phyloP scores from a whole-genome alignment of 352 stramenopile species.

The Pythium pyrilobum region DNA sequence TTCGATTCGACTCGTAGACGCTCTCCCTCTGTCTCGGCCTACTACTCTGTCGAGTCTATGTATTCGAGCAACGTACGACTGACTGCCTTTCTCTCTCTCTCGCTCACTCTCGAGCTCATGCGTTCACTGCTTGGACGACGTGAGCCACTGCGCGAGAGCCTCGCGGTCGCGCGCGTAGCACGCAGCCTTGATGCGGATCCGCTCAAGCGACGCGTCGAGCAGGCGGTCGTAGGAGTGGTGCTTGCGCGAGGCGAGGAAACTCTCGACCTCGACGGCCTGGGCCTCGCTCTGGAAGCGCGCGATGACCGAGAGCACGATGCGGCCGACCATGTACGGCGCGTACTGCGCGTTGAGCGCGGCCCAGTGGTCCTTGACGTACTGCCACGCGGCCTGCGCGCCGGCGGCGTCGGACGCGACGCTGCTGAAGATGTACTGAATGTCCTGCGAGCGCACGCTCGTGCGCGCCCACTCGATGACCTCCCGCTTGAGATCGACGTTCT shows the following conservation, averaged over 20 bases:
- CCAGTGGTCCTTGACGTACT: conserved; percentile 76
- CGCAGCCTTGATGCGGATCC: conserved; percentile 66
- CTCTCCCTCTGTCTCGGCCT: too few relatives aligned
- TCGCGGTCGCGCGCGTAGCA: conserved; percentile 53
- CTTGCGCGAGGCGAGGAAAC: conserved; percentile 58
- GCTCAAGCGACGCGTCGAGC: conserved; percentile 63
- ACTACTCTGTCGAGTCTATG: too few relatives aligned
- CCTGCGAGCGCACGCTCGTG: conserved; percentile 68
- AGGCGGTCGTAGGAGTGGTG: conserved; percentile 61
- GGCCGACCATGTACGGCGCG: conserved; percentile 49
- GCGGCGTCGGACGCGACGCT: conserved; percentile 59
- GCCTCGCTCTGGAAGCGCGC: conserved; percentile 60
- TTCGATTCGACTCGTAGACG: too few relatives aligned
- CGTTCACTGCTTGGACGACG: conserved; percentile 12
- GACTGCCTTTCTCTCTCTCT: too few relatives aligned
- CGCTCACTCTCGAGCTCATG: too few relatives aligned
- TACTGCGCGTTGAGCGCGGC: conserved; percentile 58
- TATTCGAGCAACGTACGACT: too few relatives aligned
- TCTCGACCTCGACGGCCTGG: conserved; percentile 46
- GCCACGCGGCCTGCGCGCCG: conserved; percentile 52
- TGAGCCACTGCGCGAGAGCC: conserved; percentile 52
- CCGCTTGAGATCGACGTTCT: conserved; percentile 50
- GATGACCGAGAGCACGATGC: conserved; percentile 59
- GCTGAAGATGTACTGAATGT: conserved; percentile 76
- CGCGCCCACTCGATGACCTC: conserved; percentile 66